A percentile compares a stretch with the other conserved stretches of the same genome.
These are phyloP conservation scores for Rhynchospora pubera DNA, from an alignment of 176 grass and related monocot species.

Conservation along the genomic window DNA sequence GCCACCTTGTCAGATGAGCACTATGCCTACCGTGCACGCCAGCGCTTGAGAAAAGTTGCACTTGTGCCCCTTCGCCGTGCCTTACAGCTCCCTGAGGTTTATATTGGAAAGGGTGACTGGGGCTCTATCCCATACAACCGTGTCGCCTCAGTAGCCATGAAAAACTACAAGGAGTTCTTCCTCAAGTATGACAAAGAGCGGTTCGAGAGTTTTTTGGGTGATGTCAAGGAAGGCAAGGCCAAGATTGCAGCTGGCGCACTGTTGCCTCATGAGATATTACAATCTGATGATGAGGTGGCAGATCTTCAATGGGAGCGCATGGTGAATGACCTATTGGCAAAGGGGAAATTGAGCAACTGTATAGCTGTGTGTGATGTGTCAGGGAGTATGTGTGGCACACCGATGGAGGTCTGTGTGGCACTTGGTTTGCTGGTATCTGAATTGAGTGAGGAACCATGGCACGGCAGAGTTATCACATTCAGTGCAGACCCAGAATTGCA, in stretches of 20 bases:
- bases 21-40: constrained; percentile 56
- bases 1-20: constrained; percentile 27
- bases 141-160: constrained; percentile 80
- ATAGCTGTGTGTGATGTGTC: constrained; percentile 76
- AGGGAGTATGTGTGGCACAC: constrained; percentile 38
- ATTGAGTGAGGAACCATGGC: constrained; percentile 61
- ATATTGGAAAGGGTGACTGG: constrained; percentile 48
- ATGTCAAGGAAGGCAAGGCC: constrained; percentile 43
- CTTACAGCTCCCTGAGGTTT: constrained; percentile 56
- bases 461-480: constrained; percentile 50
- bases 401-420: constrained; percentile 58
- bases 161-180: constrained; percentile 61
- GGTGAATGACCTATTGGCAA: constrained; percentile 38
- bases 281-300: constrained; percentile 36
- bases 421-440: constrained; percentile 69
- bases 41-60: constrained; percentile 29
- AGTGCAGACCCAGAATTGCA: constrained; percentile 39
- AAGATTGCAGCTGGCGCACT: constrained; percentile 66
- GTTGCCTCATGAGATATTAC: constrained; percentile 58
- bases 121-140: constrained; percentile 45
- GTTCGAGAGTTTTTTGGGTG: constrained; percentile 40
- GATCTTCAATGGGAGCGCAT: constrained; percentile 60
- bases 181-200: constrained; percentile 37
- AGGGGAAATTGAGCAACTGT: constrained; percentile 47
- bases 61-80: constrained; percentile 45